Evolutionary conservation across 2,329 filamentous ascomycete species (phyloP), one percentile per base, ranked within the genome.

Genomic region (Didymella exigua): DNA sequence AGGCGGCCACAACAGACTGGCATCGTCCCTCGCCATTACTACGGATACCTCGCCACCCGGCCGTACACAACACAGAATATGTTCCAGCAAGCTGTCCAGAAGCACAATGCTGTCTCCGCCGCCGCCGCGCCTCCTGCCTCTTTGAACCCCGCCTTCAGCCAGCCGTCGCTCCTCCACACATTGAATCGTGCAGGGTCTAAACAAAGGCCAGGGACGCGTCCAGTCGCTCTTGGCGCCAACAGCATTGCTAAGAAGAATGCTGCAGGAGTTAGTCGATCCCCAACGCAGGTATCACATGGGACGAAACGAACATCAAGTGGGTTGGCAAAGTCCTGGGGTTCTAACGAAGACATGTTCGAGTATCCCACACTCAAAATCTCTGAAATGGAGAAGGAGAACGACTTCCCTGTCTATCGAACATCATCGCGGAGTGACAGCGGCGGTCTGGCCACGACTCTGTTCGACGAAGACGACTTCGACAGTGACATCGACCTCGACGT

Each of bases 391-490:
- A 68, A 71, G 33, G 70, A 71, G 29, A 68, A 68, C 10, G 42
- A 59, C 10, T 38, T 66, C 4, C 55, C 62, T n/a, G 49, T 55
- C 6, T 61, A 59, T 21, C 59, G 59, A n/a, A 49, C 61, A 9
- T 42, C 57, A 4, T 53, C 50, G 19, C 56, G 59, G 27, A 62
- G 46, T 37, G 63, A 65, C 11, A 53, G 54, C 13, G 30, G 58
- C 5, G 51, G 55, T 8, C 71, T 77, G 21, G 56, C 66, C 36
- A 52, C 62, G 4, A 66, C 66, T 5, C 50, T 68, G 24, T 89
- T 92, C 59, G 84, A 86, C 56, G 89, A 92, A 59, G 87, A 93
- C 64, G 93, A 96, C 69, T 95, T 96, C 62, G 91, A 91, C 66
- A 90, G 93, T 69, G 92, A 96, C 63, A 83, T 88, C 18, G 84